Base-by-base conservation (phyloP, 2,329 filamentous ascomycete species). In the Ilyonectria sp. region DNA sequence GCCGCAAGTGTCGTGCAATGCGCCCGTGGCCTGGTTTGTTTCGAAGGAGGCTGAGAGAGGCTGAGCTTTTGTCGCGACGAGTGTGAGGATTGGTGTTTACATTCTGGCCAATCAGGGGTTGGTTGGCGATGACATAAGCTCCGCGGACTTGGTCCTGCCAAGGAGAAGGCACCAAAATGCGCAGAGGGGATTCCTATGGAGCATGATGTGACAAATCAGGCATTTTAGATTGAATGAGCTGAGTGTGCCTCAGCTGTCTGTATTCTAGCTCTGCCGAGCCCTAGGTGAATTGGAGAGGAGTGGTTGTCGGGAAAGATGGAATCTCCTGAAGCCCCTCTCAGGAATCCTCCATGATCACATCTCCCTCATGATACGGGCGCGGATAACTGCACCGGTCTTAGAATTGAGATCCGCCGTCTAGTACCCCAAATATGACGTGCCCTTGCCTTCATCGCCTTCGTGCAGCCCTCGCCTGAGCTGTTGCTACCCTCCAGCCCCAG, bases 361-460 rank as follows among this genome's bases (percentile, higher is more conserved):
- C 33, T 26, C 19, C 31, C 15, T 29, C 11, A 11, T 46, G 35
- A 33, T 46, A 43, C 17, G 44, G 44, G 33, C 31, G n/a, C 19
- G 56, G 19, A 60, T 56, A 50, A 66, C 46, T 57, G 59, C 72
- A 63, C 52, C 47, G 29, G 47, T 57, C 53, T 63, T 65, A 63
- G 64, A 66, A 74, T 66, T 73, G 67, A 72, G 71, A 64, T 73
- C 66, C 63, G 63, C 70, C 71, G 63, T 75, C 72, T 76, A 75
- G 59, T 64, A 23, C 61, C 62, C 58, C 57, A 68, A 67, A 54
- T 56, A 44, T 21, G 46, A 47, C 65, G 31, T 56, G 49, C 40
- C 49, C 31, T 61, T 64, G 50, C 55, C 60, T 53, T 59, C 60
- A 37, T 64, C 47, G 40, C 57, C 37, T 29, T 46, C 7, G 46